Conservation (phyloP, 352 stramenopile genomes). For the Elongisporangium undulatum region DNA sequence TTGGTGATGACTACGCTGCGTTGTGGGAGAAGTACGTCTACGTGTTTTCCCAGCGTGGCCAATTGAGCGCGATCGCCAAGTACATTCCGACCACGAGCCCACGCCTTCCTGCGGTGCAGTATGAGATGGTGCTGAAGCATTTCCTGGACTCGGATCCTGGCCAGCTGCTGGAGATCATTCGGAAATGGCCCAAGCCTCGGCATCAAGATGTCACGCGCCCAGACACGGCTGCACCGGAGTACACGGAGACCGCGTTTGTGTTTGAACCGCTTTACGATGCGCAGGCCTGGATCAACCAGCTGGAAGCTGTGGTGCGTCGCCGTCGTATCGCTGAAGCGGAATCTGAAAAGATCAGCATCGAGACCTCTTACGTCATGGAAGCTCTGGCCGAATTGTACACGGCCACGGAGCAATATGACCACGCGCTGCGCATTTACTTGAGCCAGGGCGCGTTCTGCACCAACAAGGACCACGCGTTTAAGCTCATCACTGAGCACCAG, state of each 20-base stretch:
- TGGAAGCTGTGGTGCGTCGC: slow-evolving; percentile 67
- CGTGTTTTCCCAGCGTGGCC: slow-evolving; percentile 72
- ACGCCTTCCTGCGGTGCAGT: slow-evolving; percentile 62
- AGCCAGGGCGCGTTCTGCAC: slow-evolving; percentile 80
- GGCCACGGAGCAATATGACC: slow-evolving; percentile 74
- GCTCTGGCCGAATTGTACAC: slow-evolving; percentile 78
- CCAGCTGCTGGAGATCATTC: slow-evolving; percentile 70
- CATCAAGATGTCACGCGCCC: slow-evolving; percentile 26
- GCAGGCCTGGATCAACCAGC: slow-evolving; percentile 76
- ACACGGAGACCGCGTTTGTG: slow-evolving; percentile 59
- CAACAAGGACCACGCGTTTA: slow-evolving; percentile 84
- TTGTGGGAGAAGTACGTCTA: slow-evolving; percentile 88
- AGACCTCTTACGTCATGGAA: slow-evolving; percentile 83
- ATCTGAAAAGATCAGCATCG: slow-evolving; percentile 53
- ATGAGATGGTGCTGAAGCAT: slow-evolving; percentile 85
- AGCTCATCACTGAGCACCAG: slow-evolving; percentile 80
- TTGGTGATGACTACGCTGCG: slow-evolving; percentile 56
- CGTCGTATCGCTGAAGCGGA: slow-evolving; percentile 65
- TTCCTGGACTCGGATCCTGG: slow-evolving; percentile 79
- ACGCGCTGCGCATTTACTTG: slow-evolving; percentile 81
- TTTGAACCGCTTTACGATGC: slow-evolving; percentile 81
- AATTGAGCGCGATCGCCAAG: slow-evolving; percentile 64
- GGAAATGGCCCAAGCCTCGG: slow-evolving; percentile 78
- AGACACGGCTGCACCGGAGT: slow-evolving; percentile 42
- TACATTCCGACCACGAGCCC: slow-evolving; percentile 71